Percentiles rank a stretch among this genome's conserved stretches.
Evolutionary conservation across 139 green algal species (phyloP).

Genomic region (Haematococcus lacustris): DNA sequence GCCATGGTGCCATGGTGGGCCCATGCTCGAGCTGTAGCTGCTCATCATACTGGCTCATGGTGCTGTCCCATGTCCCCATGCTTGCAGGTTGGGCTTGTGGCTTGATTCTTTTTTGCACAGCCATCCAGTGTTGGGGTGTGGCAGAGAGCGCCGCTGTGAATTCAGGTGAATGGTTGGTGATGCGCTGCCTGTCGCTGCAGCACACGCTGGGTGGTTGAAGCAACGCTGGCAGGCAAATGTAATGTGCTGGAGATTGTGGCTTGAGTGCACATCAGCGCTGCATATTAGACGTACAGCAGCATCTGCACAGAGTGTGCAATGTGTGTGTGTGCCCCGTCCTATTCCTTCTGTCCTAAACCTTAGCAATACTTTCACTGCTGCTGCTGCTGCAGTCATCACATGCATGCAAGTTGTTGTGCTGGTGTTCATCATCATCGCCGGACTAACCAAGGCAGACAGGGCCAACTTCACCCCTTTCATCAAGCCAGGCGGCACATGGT

Average conservation of each 20-base stretch:
- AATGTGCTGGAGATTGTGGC: too few relatives aligned
- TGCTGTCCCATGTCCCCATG: background rate
- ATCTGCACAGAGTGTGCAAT: too few relatives aligned
- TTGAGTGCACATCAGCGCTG: too few relatives aligned
- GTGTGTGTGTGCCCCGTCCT: too few relatives aligned
- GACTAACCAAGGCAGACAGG: constrained; percentile 12
- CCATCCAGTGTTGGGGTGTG: constrained; percentile 43
- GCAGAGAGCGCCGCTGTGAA: constrained; percentile 45
- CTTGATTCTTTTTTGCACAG: constrained; percentile 19
- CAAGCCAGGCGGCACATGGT: background rate
- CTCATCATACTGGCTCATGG: too few relatives aligned
- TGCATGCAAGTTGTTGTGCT: constrained; percentile 24
- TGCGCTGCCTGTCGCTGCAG: too few relatives aligned
- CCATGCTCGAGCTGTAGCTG: too few relatives aligned
- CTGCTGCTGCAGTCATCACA: constrained; percentile 18
- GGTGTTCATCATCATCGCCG: constrained; percentile 46
- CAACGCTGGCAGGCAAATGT: too few relatives aligned
- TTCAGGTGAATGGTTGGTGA: constrained; percentile 9
- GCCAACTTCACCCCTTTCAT: background rate
- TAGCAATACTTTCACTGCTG: background rate
- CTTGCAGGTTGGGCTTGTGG: constrained; percentile 21
- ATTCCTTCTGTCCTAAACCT: background rate
- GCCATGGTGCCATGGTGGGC: too few relatives aligned
- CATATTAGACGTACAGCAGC: too few relatives aligned
- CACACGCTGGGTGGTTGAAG: too few relatives aligned